phyloP scores from a whole-genome alignment of 257 asterid genomes.

The Ocimum tenuiflorum region DNA sequence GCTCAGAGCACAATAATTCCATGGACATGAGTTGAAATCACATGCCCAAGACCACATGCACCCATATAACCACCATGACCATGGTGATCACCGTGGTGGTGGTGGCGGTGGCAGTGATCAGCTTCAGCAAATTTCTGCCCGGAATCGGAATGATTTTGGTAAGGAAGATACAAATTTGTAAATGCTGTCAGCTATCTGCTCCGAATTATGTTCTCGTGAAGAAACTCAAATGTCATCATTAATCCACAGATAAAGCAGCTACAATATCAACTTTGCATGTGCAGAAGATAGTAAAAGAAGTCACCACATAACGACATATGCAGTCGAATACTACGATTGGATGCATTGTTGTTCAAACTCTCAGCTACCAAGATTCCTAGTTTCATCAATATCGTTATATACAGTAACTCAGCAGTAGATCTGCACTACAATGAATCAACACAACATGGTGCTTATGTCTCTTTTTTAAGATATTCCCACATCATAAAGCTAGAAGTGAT shows the following conservation, averaged over 20 bases:
- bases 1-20: too few relatives aligned
- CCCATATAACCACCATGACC: conserved; percentile 46
- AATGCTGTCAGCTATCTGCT: conserved; percentile 63
- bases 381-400: not conserved
- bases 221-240: not conserved
- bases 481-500: not conserved
- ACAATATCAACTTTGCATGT: too few relatives aligned
- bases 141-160: conserved; percentile 40
- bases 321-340: not conserved
- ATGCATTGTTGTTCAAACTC: not conserved
- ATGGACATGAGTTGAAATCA: too few relatives aligned
- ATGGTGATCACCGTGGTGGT: conserved; percentile 2
- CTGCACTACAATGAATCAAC: not conserved
- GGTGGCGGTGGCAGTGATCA: conserved; percentile 28
- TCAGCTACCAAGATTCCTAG: not conserved
- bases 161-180: conserved; percentile 55
- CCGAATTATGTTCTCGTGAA: conserved; percentile 55
- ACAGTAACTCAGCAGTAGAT: not conserved
- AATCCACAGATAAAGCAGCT: too few relatives aligned
- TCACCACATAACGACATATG: not conserved
- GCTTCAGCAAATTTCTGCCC: conserved; percentile 36
- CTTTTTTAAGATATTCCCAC: not conserved
- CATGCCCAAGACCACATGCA: conserved; percentile 59
- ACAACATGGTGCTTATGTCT: not conserved
- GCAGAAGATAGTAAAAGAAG: not conserved